These are phyloP conservation scores for Phaseolus coccineus DNA, from an alignment of 331 rosid species.

Conservation along the genomic window DNA sequence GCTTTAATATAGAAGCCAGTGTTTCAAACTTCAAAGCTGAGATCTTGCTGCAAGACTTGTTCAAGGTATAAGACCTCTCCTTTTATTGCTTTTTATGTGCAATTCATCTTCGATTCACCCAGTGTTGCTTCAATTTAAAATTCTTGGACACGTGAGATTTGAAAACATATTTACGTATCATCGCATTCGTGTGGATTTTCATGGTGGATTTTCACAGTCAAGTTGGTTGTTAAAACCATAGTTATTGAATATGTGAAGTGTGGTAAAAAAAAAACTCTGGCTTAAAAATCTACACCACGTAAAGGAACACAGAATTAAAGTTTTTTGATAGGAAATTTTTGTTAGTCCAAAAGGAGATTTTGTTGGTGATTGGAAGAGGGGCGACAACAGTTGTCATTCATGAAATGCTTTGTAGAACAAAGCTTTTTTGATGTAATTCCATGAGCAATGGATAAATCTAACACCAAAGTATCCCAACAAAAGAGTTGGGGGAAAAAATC, in stretches of 20 bases:
- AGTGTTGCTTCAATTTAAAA: too few relatives aligned
- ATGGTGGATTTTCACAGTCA: too few relatives aligned
- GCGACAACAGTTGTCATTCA: background rate
- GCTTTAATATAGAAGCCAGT: background rate
- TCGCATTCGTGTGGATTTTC: too few relatives aligned
- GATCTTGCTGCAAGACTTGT: background rate
- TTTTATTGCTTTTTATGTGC: too few relatives aligned
- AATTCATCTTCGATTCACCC: too few relatives aligned
- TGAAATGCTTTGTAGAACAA: background rate
- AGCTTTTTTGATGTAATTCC: background rate
- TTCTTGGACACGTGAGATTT: too few relatives aligned
- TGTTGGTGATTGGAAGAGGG: background rate
- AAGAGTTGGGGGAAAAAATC: background rate
- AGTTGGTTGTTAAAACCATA: too few relatives aligned
- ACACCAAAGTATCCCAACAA: conserved; percentile 2
- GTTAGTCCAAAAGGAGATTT: background rate
- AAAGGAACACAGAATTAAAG: background rate
- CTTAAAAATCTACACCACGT: background rate
- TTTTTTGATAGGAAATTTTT: background rate
- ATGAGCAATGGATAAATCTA: conserved; percentile 1
- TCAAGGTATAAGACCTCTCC: background rate
- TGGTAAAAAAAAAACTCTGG: background rate
- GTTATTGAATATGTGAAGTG: too few relatives aligned
- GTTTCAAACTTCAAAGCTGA: background rate
- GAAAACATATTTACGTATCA: too few relatives aligned